Evolutionary conservation across 495 filamentous ascomycete genomes (phyloP).

Genomic region (Penicillium canariense): DNA sequence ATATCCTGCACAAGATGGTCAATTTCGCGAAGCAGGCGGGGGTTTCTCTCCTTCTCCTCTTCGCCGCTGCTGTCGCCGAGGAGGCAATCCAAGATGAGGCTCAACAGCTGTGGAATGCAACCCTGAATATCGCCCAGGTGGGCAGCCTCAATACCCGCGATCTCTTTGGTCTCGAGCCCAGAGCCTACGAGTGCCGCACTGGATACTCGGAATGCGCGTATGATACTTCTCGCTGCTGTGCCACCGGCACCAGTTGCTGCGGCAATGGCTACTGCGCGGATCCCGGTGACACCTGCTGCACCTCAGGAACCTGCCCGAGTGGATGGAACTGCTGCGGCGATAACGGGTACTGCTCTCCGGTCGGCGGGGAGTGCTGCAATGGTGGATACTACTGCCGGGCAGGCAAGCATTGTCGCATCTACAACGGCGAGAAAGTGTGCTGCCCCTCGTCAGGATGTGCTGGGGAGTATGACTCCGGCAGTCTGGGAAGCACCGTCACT

Average conservation of each 20-base stretch:
- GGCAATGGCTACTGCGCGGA: conserved; percentile 18
- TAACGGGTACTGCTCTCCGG: conserved; percentile 15
- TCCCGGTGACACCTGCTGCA: conserved; percentile 15
- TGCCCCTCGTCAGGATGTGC: conserved; percentile 18
- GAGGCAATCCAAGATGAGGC: conserved; percentile 4
- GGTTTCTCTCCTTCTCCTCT: background rate
- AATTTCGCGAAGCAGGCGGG: background rate
- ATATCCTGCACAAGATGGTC: background rate
- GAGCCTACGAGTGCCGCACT: conserved; percentile 2
- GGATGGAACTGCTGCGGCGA: conserved; percentile 24
- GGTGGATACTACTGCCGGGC: conserved; percentile 20
- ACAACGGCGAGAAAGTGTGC: conserved; percentile 12
- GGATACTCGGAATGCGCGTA: conserved; percentile 18
- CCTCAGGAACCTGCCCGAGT: conserved; percentile 14
- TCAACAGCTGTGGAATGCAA: conserved; percentile 5
- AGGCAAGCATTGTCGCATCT: conserved; percentile 19
- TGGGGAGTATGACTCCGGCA: conserved; percentile 8
- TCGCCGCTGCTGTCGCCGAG: background rate
- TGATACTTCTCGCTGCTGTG: conserved; percentile 16
- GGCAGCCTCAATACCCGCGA: conserved; percentile 4
- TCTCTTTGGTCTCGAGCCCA: conserved; percentile 2
- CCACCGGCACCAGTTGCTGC: conserved; percentile 12
- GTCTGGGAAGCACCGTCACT: conserved; percentile 3
- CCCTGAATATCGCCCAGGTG: background rate
- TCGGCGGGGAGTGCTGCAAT: conserved; percentile 18